A percentile compares a stretch with the other conserved stretches of the same genome.
Conservation (phyloP, 352 stramenopile species). For the Pythium pyrilobum region DNA sequence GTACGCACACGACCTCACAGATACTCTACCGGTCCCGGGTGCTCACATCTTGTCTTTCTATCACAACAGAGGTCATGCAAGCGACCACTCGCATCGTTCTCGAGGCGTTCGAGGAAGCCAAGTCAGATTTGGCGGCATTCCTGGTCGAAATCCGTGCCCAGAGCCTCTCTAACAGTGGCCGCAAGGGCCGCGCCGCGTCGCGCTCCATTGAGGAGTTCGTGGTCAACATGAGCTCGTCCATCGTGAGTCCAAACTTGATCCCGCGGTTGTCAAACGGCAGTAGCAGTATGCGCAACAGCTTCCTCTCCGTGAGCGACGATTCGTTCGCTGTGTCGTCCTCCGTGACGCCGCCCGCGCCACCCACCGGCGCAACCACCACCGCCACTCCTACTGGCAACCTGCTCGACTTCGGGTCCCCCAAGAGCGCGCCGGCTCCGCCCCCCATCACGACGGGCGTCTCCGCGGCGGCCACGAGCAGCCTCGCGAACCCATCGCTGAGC, state of each 20-base stretch:
- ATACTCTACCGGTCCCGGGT: not conserved
- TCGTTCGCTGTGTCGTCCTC: slow-evolving; percentile 3
- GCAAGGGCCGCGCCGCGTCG: slow-evolving; percentile 42
- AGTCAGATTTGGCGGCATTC: slow-evolving; percentile 54
- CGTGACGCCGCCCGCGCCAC: not conserved
- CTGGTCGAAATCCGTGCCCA: slow-evolving; percentile 57
- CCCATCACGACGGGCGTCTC: not conserved
- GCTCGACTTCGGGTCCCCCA: slow-evolving; percentile 2
- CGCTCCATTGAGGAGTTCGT: slow-evolving; percentile 70
- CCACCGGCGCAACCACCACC: not conserved
- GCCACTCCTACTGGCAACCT: slow-evolving; percentile 1
- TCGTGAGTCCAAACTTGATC: slow-evolving; percentile 13
- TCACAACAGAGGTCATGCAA: slow-evolving; percentile 57
- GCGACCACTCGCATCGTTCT: slow-evolving; percentile 60
- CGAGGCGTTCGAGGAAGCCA: slow-evolving; percentile 66
- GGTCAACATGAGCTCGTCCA: slow-evolving; percentile 49
- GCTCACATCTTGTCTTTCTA: not conserved
- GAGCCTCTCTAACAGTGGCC: slow-evolving; percentile 31
- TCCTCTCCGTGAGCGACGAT: slow-evolving; percentile 18
- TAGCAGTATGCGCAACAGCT: slow-evolving; percentile 10
- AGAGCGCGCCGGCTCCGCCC: not conserved
- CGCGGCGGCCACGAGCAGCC: not conserved
- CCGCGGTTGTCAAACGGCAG: not conserved
- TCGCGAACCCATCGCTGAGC: slow-evolving; percentile 13
- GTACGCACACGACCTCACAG: not conserved